Evolutionary conservation across 257 asterid genomes (phyloP), one percentile per base, ranked within the genome.

Genomic region (Eustoma russellianum): DNA sequence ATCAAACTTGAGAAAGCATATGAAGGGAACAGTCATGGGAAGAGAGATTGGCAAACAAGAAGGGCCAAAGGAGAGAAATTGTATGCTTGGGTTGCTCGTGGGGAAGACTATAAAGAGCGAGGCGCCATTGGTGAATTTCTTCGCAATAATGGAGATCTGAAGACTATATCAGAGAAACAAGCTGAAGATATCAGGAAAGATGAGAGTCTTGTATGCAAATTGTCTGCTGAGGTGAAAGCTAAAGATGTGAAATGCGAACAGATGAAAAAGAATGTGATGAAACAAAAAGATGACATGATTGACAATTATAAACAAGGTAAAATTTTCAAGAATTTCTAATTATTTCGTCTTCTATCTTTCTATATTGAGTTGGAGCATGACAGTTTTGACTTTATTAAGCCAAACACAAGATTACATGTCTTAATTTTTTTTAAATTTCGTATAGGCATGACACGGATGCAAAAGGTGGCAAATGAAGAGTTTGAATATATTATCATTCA

Each of bases 71-170:
- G 82, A 17, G 76, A 77, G 59, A 67, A 76, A 69, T 41, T 75
- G 48, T 83, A 82, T 59, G 98, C 78, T 19, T 90, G 98, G 98
- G 77, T 90, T 66, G 95, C 98, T 18, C 83, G 96, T 55, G 77
- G 62, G 48, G 87, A 82, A 33, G 98, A 90, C 6, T 90, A 71
- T 51, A 1, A 54, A 43, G 60, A 51, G 13, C n/a, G 50, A 16
- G 80, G 77, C 28, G 63, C 66, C 59, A 60, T 83, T 34, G 92
- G 94, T n/a, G 80, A 80, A 53, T 72, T 74, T 70, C 88, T 90
- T 41, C 76, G 74, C 54, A 84, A 65, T 77, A 69, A 83, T 70
- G 96, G 85, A 64, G 95, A 90, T 72, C 78, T 90, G 41, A 83
- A 65, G 74, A 79, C 95, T 15, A 60, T 90, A 47, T 62, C 85